Conservation (phyloP, 1,284 basidiomycete genomes). For the Xanthoconium separans region DNA sequence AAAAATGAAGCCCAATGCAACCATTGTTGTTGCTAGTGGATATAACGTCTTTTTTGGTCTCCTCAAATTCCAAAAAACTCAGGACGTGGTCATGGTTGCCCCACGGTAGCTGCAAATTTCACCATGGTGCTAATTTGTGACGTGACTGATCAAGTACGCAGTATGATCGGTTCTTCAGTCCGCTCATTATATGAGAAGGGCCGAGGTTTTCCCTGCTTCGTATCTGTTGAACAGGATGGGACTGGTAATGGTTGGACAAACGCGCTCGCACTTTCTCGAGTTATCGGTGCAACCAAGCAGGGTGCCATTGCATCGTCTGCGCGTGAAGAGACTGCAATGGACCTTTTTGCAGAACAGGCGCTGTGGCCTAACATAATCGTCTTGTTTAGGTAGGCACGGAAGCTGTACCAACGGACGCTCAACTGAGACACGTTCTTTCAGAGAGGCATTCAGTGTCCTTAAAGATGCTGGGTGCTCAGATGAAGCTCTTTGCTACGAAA, state of each 20-base stretch:
- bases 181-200: conserved; percentile 59
- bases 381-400: conserved; percentile 48
- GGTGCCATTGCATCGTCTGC: conserved; percentile 66
- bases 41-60: conserved; percentile 67
- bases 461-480: conserved; percentile 68
- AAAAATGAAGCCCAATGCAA: conserved; percentile 46
- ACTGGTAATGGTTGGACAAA: conserved; percentile 46
- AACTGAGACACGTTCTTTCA: conserved; percentile 19
- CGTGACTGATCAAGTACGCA: conserved; percentile 21
- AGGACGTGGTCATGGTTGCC: conserved; percentile 67
- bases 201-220: conserved; percentile 63
- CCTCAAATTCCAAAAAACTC: conserved; percentile 51
- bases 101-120: conserved; percentile 37
- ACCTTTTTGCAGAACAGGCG: conserved; percentile 64
- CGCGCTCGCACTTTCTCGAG: conserved; percentile 55
- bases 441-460: conserved; percentile 60
- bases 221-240: conserved; percentile 64
- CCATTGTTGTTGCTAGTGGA: conserved; percentile 61
- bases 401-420: not conserved
- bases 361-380: conserved; percentile 68
- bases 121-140: not conserved
- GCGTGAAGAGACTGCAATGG: conserved; percentile 66
- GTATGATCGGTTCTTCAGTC: conserved; percentile 67
- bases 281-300: conserved; percentile 61
- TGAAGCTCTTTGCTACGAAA: conserved; percentile 66